These are phyloP conservation scores for Ehretia macrophylla DNA, from an alignment of 257 asterid species.

Conservation along the genomic window DNA sequence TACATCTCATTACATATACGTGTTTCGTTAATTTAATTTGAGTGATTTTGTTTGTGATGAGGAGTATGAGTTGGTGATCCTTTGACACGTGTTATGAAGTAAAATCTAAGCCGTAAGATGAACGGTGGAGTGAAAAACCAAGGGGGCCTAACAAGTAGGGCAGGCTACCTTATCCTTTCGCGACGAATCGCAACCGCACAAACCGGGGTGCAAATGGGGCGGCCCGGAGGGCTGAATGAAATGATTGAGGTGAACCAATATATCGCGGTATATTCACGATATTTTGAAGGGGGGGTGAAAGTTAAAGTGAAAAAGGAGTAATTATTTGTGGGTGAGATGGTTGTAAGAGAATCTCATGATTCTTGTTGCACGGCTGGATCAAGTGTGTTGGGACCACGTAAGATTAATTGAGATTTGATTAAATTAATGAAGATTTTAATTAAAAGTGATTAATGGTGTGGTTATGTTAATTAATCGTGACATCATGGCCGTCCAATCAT, in stretches of 20 bases:
- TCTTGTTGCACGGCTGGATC: constrained; percentile 44
- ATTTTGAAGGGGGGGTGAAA: constrained; percentile 3
- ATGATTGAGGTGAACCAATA: neutral
- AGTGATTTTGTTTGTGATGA: too few species aligned
- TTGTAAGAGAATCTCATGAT: constrained; percentile 39
- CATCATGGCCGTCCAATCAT: constrained; percentile 36
- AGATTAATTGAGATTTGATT: constrained; percentile 14
- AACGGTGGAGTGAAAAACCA: neutral
- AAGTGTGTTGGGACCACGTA: constrained; percentile 33
- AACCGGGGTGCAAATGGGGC: constrained; percentile 23
- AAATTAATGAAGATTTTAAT: too few species aligned
- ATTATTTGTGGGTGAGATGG: constrained; percentile 6
- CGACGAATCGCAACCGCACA: constrained; percentile 40
- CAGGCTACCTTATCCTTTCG: constrained; percentile 27
- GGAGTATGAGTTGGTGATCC: too few species aligned
- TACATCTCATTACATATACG: too few species aligned
- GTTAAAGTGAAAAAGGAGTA: neutral
- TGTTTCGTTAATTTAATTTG: too few species aligned
- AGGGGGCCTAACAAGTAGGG: constrained; percentile 6
- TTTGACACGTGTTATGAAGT: constrained; percentile 4
- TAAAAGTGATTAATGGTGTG: constrained; percentile 15
- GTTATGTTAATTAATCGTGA: constrained; percentile 26
- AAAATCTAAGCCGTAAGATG: too few species aligned
- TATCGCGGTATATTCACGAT: neutral
- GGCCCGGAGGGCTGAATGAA: constrained; percentile 10